phyloP scores from a whole-genome alignment of 345 rosid species.

The Stellera chamaejasme region DNA sequence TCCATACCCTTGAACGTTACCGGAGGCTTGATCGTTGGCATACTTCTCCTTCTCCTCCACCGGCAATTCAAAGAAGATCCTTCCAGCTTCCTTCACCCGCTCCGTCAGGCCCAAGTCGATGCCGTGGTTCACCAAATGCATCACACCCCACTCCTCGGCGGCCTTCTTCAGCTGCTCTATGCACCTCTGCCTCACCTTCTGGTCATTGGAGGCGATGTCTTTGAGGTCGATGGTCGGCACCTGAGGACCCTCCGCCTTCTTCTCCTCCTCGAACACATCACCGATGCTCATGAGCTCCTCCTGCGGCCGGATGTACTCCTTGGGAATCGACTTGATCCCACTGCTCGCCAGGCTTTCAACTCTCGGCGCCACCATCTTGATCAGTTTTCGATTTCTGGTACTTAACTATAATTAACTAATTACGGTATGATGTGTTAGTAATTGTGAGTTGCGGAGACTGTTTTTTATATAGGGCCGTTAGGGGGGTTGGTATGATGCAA shows the following conservation, averaged over 20 bases:
- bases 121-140: conserved; percentile 94
- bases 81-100: conserved; percentile 57
- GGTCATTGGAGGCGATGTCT: conserved; percentile 52
- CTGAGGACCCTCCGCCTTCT: conserved; percentile 69
- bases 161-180: conserved; percentile 46
- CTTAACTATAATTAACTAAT: too few species aligned
- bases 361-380: conserved; percentile 21
- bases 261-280: conserved; percentile 72
- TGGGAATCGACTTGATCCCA: conserved; percentile 64
- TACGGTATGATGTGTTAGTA: neutral
- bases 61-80: conserved; percentile 50
- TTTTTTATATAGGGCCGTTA: conserved; percentile 11
- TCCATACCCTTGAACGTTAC: conserved; percentile 90
- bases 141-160: conserved; percentile 82
- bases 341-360: conserved; percentile 72
- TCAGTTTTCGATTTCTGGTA: too few species aligned
- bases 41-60: conserved; percentile 86
- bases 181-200: conserved; percentile 36
- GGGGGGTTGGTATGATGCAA: neutral
- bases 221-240: conserved; percentile 66
- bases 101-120: conserved; percentile 47
- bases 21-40: conserved; percentile 73
- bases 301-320: conserved; percentile 65
- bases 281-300: conserved; percentile 73
- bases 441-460: neutral